Conservation (phyloP, 163 green algal species). For the Chlamydomonas reinhardtii region DNA sequence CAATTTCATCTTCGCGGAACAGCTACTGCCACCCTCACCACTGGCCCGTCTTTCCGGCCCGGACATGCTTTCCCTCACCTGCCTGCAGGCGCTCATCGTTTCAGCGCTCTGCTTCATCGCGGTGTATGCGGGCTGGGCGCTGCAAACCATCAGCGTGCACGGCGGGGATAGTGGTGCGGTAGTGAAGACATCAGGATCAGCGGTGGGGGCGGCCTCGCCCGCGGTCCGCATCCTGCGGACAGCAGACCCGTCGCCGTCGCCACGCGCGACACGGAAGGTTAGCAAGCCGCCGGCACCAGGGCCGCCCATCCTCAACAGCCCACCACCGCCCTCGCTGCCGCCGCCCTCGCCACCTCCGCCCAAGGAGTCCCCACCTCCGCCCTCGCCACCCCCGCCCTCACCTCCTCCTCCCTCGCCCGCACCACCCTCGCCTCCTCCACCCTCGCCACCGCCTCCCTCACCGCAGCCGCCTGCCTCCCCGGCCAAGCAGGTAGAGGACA, state of each 20-base stretch:
- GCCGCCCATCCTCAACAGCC: not conserved
- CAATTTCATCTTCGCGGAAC: too few species aligned
- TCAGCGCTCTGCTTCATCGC: conserved; percentile 22
- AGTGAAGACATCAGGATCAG: not conserved
- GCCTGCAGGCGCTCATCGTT: conserved; percentile 18
- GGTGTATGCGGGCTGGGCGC: conserved; percentile 47
- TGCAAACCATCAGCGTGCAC: not conserved
- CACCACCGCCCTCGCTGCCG: not conserved
- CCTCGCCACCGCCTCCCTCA: not conserved
- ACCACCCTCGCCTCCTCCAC: not conserved
- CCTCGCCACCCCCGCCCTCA: not conserved
- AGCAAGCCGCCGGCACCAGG: not conserved
- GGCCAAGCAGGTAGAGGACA: not conserved
- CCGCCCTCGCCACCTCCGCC: not conserved
- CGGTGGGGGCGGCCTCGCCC: not conserved
- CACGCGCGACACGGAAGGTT: not conserved
- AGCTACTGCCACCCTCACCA: too few species aligned
- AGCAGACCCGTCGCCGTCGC: not conserved
- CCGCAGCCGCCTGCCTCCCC: too few species aligned
- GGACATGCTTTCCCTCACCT: too few species aligned
- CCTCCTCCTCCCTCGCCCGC: not conserved
- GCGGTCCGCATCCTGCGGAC: not conserved
- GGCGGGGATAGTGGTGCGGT: too few species aligned
- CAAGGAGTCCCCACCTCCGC: not conserved
- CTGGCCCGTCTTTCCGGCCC: too few species aligned